These are phyloP conservation scores for Zea mays DNA, from an alignment of 176 grass and related monocot species.

Conservation along the genomic window DNA sequence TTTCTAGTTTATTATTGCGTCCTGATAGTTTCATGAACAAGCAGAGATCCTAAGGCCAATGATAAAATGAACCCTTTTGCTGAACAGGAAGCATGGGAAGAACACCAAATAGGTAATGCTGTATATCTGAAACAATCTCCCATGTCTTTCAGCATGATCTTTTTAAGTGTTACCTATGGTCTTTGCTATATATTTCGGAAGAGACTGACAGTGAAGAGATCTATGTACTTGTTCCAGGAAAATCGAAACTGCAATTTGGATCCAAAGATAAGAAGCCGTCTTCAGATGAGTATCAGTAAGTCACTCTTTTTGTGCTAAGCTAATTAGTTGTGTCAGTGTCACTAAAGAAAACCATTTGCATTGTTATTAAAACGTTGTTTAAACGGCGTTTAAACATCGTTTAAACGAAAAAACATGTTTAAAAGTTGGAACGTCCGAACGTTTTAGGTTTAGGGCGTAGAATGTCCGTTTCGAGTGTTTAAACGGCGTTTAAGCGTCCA, in stretches of 20 bases:
- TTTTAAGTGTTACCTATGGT: slow-evolving; percentile 1
- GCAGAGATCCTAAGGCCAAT: slow-evolving; percentile 66
- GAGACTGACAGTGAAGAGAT: slow-evolving; percentile 25
- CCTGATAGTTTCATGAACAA: slow-evolving; percentile 30
- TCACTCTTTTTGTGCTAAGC: slow-evolving; percentile 23
- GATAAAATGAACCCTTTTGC: slow-evolving; percentile 99
- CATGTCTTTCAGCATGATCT: background rate
- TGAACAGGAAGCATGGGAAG: slow-evolving; percentile 97
- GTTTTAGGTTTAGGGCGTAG: too few relatives aligned
- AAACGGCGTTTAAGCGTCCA: too few relatives aligned
- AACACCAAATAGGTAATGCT: slow-evolving; percentile 83
- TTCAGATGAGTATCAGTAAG: slow-evolving; percentile 74
- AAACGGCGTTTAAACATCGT: too few relatives aligned
- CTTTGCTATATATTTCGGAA: slow-evolving; percentile 18
- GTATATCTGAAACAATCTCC: background rate
- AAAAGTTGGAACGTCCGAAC: too few relatives aligned
- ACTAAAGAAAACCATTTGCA: background rate
- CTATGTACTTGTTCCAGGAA: slow-evolving; percentile 58
- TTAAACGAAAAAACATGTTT: too few relatives aligned
- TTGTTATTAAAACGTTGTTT: too few relatives aligned
- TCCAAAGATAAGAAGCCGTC: slow-evolving; percentile 75
- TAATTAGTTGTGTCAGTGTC: background rate
- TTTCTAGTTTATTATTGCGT: slow-evolving; percentile 1
- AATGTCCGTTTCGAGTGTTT: too few relatives aligned
- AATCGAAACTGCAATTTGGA: slow-evolving; percentile 70